Conservation (phyloP, 2,329 filamentous ascomycete species). For the Dothistroma pini region DNA sequence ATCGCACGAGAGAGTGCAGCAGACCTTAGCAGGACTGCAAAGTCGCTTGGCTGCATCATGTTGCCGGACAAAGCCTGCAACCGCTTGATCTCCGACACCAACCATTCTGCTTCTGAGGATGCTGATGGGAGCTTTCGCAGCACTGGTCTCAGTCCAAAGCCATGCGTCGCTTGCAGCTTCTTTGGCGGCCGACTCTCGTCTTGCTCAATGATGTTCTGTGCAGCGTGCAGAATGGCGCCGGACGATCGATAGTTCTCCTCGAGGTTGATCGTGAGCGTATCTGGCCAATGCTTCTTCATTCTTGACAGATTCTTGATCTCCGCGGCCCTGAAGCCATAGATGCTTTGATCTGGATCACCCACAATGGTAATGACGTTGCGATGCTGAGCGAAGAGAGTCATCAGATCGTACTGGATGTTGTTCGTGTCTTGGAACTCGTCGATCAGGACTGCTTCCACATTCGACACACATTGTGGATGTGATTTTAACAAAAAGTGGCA, state of each 20-base stretch:
- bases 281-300: constrained; percentile 71
- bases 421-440: constrained; percentile 99
- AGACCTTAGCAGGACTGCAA: constrained; percentile 83
- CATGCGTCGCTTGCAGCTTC: constrained; percentile 73
- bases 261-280: constrained; percentile 76
- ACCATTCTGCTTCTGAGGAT: constrained; percentile 77
- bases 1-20: constrained; percentile 80
- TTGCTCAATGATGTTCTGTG: constrained; percentile 85
- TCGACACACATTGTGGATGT: constrained; percentile 77
- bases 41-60: constrained; percentile 70
- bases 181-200: constrained; percentile 79
- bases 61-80: constrained; percentile 66
- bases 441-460: constrained; percentile 86
- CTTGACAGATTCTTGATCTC: constrained; percentile 84
- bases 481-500: constrained; percentile 74
- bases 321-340: constrained; percentile 92
- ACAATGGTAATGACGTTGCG: constrained; percentile 83
- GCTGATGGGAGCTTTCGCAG: constrained; percentile 69
- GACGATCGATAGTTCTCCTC: constrained; percentile 96
- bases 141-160: constrained; percentile 73
- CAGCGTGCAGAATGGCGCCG: constrained; percentile 73
- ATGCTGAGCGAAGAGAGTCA: constrained; percentile 76
- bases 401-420: constrained; percentile 88
- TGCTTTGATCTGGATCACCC: constrained; percentile 95
- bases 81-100: constrained; percentile 77